These are phyloP conservation scores for Globisporangium apiculatum DNA, from an alignment of 352 stramenopile genomes.

Conservation along the genomic window DNA sequence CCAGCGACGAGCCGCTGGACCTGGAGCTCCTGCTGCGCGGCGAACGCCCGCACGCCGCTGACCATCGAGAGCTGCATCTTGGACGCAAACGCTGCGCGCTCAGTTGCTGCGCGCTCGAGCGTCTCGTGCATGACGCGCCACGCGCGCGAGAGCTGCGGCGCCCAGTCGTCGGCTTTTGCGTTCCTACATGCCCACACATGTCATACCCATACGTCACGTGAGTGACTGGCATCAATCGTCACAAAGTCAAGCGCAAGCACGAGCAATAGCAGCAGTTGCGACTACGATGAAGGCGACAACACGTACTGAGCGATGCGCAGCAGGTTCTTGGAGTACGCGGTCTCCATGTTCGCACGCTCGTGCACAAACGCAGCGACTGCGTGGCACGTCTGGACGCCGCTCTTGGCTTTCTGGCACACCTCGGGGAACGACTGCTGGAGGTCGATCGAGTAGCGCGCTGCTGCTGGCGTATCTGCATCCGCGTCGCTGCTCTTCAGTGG, in stretches of 20 bases:
- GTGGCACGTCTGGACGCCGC: conserved; percentile 69
- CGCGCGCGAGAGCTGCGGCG: conserved; percentile 40
- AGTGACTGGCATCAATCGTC: not conserved
- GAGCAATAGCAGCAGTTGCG: not conserved
- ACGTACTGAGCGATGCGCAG: conserved; percentile 56
- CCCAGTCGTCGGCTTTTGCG: conserved; percentile 65
- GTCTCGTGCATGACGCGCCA: conserved; percentile 55
- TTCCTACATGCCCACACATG: conserved; percentile 18
- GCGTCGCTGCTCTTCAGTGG: no score
- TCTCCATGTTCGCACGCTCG: conserved; percentile 52
- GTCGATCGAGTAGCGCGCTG: conserved; percentile 49
- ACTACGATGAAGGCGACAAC: not conserved
- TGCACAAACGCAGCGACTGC: conserved; percentile 54
- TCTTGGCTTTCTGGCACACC: conserved; percentile 73
- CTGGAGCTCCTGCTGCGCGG: conserved; percentile 64
- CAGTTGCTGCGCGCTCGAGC: conserved; percentile 36
- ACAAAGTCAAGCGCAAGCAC: not conserved
- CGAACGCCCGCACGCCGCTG: conserved; percentile 53
- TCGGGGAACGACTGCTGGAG: conserved; percentile 57
- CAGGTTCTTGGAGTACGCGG: conserved; percentile 50
- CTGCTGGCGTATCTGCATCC: not conserved
- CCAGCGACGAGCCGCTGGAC: conserved; percentile 67
- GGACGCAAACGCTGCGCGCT: conserved; percentile 51
- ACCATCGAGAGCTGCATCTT: conserved; percentile 61
- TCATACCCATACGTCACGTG: not conserved